Evolutionary conservation across 2,329 filamentous ascomycete species (phyloP).

Genomic region (Talaromyces marneffei): DNA sequence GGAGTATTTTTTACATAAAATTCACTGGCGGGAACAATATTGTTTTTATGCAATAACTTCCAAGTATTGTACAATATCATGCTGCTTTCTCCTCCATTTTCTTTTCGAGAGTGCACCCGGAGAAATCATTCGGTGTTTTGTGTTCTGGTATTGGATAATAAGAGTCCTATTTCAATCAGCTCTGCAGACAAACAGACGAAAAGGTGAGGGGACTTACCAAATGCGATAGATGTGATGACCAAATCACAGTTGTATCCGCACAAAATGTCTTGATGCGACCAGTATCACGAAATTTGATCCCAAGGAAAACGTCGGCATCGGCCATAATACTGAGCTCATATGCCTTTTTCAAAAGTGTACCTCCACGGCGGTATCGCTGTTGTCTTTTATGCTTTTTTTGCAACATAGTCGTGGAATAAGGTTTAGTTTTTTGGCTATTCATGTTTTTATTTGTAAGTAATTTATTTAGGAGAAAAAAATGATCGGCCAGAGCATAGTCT

Average conservation of each 20-base stretch:
- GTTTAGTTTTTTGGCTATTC: background rate
- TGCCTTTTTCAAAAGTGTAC: conserved; percentile 10
- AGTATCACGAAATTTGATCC: conserved; percentile 5
- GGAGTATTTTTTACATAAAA: background rate
- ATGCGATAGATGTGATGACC: conserved; percentile 3
- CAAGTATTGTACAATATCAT: background rate
- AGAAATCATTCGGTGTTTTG: conserved; percentile 6
- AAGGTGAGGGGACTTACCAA: background rate
- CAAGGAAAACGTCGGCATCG: conserved; percentile 7
- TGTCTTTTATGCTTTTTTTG: conserved; percentile 5
- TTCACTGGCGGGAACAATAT: background rate
- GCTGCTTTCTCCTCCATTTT: background rate
- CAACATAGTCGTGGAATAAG: background rate
- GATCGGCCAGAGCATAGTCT: background rate
- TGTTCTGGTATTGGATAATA: conserved; percentile 4
- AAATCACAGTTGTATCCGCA: conserved; percentile 12
- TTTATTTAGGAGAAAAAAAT: background rate
- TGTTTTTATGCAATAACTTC: background rate
- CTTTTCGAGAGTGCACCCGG: background rate
- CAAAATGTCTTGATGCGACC: conserved; percentile 9
- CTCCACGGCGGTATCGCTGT: background rate
- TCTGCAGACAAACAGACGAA: background rate
- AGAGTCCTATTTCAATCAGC: conserved; percentile 5
- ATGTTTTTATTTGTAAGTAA: background rate
- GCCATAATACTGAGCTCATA: conserved; percentile 8